Percentiles rank a stretch among this genome's conserved stretches.
Evolutionary conservation across 2,329 filamentous ascomycete genomes (phyloP).

Genomic region (Talaromyces funiculosus): DNA sequence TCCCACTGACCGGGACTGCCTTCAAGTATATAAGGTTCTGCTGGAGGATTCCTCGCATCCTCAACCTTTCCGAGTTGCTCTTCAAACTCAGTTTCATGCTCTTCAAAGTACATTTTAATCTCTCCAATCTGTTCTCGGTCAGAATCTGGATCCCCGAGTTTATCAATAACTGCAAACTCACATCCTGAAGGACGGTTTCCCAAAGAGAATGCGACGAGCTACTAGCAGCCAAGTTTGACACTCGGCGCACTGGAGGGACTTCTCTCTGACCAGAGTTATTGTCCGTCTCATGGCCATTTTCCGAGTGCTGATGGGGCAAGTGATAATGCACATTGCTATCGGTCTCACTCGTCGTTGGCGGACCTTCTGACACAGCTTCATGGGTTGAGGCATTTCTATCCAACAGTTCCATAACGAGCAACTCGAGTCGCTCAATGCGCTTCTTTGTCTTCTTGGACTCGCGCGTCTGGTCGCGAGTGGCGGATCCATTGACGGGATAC

Average conservation of each 20-base stretch:
- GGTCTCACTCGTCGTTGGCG: conserved; percentile 1
- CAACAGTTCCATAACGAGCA: conserved; percentile 13
- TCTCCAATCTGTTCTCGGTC: conserved; percentile 9
- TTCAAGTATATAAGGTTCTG: conserved; percentile 4
- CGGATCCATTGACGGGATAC: conserved; percentile 11
- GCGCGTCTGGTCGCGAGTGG: conserved; percentile 12
- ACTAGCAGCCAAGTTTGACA: conserved; percentile 6
- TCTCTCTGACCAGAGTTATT: background rate
- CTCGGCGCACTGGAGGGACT: conserved; percentile 6
- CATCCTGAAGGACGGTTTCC: conserved; percentile 14
- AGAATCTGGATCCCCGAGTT: background rate
- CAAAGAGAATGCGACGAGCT: conserved; percentile 12
- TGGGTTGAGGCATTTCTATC: background rate
- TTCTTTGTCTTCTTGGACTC: conserved; percentile 15
- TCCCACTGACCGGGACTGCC: conserved; percentile 11
- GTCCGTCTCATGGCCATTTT: background rate
- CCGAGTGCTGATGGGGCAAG: background rate
- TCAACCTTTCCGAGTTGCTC: conserved; percentile 11
- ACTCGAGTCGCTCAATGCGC: conserved; percentile 14
- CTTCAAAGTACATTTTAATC: conserved; percentile 14
- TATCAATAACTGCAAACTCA: background rate
- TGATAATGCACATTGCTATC: conserved; percentile 5
- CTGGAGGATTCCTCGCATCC: conserved; percentile 5
- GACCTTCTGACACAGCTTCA: conserved; percentile 6
- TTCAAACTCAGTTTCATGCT: conserved; percentile 11